A percentile compares a stretch with the other conserved stretches of the same genome.
phyloP scores from a whole-genome alignment of 805 yeast species.

The Candida orba region DNA sequence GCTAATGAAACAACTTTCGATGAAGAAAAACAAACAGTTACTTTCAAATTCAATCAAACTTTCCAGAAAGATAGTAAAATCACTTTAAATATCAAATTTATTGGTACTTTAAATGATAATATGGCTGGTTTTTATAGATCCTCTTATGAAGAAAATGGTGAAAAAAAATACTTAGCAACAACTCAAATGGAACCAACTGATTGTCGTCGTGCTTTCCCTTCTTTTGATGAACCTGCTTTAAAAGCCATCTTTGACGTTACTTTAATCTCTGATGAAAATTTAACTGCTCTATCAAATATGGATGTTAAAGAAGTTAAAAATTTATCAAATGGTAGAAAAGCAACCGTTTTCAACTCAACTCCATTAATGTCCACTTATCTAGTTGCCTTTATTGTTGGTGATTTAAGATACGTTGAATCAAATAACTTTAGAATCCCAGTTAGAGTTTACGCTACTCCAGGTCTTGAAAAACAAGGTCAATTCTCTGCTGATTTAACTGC shows the following conservation, averaged over 20 bases:
- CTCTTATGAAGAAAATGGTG: conserved; percentile 53
- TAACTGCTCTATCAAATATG: conserved; percentile 66
- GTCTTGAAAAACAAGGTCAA: conserved; percentile 61
- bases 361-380: conserved; percentile 82
- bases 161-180: conserved; percentile 66
- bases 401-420: conserved; percentile 65
- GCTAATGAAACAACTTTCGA: conserved; percentile 34
- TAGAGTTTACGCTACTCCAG: conserved; percentile 75
- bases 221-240: conserved; percentile 76
- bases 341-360: conserved; percentile 61
- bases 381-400: conserved; percentile 79
- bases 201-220: conserved; percentile 83
- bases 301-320: conserved; percentile 45
- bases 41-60: conserved; percentile 47
- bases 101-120: conserved; percentile 63
- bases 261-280: conserved; percentile 45
- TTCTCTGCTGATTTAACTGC: conserved; percentile 72
- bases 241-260: conserved; percentile 67
- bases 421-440: conserved; percentile 65
- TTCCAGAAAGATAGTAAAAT: conserved; percentile 33
- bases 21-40: conserved; percentile 55
- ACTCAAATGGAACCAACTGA: conserved; percentile 87
- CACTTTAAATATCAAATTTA: conserved; percentile 42
- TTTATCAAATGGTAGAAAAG: conserved; percentile 39
- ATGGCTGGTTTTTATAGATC: conserved; percentile 83